Evolutionary conservation across 805 yeast genomes (phyloP).

Genomic region (Phaffomyces antillensis): DNA sequence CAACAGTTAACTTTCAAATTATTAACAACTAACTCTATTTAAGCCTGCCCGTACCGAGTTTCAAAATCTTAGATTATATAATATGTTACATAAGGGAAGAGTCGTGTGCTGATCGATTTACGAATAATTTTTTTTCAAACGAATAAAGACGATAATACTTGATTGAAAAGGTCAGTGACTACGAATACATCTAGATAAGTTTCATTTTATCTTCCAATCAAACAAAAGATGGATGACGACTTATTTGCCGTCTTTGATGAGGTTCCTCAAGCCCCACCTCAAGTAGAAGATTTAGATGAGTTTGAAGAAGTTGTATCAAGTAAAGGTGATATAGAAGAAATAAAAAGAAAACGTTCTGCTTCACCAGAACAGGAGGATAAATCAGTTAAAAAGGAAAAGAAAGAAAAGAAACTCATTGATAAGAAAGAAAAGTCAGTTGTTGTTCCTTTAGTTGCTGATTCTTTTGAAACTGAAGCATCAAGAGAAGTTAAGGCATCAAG

Average conservation of each 20-base stretch:
- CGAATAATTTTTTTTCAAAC: too few species aligned
- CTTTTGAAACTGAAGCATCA: constrained; percentile 82
- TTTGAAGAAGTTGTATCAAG: constrained; percentile 2
- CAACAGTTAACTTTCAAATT: too few species aligned
- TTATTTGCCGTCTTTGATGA: constrained; percentile 59
- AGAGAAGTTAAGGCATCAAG: constrained; percentile 80
- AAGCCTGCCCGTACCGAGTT: too few species aligned
- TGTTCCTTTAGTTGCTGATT: constrained; percentile 76
- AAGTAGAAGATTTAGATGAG: constrained; percentile 6
- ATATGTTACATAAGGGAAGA: constrained; percentile 5
- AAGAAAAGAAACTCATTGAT: constrained; percentile 26
- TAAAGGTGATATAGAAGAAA: constrained; percentile 10
- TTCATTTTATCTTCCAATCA: background rate
- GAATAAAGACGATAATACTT: too few species aligned
- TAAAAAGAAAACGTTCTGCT: constrained; percentile 19
- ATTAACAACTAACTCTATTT: too few species aligned
- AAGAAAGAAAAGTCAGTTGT: constrained; percentile 39
- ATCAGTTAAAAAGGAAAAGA: constrained; percentile 15
- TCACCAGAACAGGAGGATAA: constrained; percentile 10
- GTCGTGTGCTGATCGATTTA: constrained; percentile 3
- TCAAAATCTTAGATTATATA: too few species aligned
- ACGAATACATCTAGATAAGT: background rate
- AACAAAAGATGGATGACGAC: constrained; percentile 34
- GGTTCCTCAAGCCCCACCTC: constrained; percentile 33
- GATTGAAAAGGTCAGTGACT: too few species aligned